Base-by-base conservation (phyloP, 139 green algal genomes). In the Chlamydomonas sphaeroides region DNA sequence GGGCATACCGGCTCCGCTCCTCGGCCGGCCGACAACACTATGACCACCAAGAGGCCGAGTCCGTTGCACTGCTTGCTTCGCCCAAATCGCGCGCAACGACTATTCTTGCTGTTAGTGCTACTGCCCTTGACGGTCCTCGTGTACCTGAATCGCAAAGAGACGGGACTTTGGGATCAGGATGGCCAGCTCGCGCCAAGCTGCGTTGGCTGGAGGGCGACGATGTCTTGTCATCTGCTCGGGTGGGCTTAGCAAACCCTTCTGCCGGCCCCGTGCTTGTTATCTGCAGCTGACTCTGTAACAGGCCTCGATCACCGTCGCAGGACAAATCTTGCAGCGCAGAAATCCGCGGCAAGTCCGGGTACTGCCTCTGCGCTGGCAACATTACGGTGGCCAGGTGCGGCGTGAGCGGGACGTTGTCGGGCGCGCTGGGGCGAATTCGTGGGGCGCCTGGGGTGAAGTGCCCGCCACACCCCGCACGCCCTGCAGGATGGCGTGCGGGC, bases 401-500 rank as follows among this genome's bases (percentile, higher is more conserved):
- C 1, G 21, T 18, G 41, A 15, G 36, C 5, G 18, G 66, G 66
- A 5, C 4, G 1, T 32, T 18, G 39, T 2, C 10, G 28, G 66
- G 21, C n/a, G 15, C 17, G 38, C 8, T 10, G 17, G 66, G 6
- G 3, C 25, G 18, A 62, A 41, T n/a, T 8, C 5, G 8, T 4
- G 4, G 28, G 26, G 33, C 17, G 5, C n/a, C 39, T 63, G 35
- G 4, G 8, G 3, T 11, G 14, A 42, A 38, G 26, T 1, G 23
- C 6, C 11, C 36, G 23, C 25, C 5, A 39, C 1, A 61, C 20
- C 17, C 4, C 51, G 15, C 14, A 10, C 15, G 4, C 51, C 20
- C 51, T 17, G 20, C 73, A 80, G 73, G 73, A 59, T 84, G 42
- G 39, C 79, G 3, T 89, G 80, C 48, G 79, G 79, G 21, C 21